Conservation (phyloP, 345 rosid genomes). For the Euphorbia lathyris region DNA sequence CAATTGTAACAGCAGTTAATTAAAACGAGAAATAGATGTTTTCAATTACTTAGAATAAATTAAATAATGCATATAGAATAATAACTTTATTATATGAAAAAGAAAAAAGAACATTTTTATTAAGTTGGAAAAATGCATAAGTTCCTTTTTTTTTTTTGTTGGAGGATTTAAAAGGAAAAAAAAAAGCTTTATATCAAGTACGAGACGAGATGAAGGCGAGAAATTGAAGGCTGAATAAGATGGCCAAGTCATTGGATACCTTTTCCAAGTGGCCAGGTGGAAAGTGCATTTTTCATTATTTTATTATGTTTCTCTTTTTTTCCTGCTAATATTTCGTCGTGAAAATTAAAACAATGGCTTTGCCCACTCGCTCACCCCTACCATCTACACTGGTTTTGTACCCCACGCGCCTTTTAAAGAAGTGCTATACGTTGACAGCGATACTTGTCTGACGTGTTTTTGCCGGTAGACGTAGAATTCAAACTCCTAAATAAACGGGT, state of each 20-base stretch:
- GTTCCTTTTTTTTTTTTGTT: no score
- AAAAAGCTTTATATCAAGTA: not conserved
- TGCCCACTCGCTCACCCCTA: not conserved
- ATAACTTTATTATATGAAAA: no score
- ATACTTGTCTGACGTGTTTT: conserved; percentile 1
- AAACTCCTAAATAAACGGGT: no score
- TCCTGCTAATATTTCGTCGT: not conserved
- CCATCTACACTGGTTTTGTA: not conserved
- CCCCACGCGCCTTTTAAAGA: not conserved
- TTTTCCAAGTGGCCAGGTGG: conserved; percentile 26
- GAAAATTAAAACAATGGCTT: not conserved
- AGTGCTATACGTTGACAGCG: not conserved
- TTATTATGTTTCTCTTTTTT: not conserved
- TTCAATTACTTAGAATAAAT: no score
- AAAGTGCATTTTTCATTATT: conserved; percentile 13
- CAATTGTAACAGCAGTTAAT: no score
- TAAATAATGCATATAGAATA: no score
- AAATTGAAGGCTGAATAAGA: not conserved
- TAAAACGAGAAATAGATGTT: no score
- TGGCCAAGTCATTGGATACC: conserved; percentile 26
- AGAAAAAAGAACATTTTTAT: no score
- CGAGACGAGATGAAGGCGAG: conserved; percentile 1
- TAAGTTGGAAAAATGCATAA: no score
- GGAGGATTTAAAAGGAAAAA: no score
- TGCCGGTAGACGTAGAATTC: no score